Conservation (phyloP, 495 filamentous ascomycete species). For the Podospora pseudoanserina region DNA sequence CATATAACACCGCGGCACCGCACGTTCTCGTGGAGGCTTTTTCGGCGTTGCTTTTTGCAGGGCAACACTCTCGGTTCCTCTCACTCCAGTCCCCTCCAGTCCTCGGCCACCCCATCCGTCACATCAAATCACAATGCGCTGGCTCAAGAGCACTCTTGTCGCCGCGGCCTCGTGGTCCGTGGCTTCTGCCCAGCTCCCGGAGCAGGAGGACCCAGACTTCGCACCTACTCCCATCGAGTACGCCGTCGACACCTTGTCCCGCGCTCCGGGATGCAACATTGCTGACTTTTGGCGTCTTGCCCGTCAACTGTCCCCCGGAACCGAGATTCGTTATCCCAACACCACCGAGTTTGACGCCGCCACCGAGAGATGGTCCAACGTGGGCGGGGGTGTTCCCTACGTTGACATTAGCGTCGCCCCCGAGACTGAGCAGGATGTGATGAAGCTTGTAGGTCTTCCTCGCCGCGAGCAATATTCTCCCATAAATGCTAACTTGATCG, state of each 20-base stretch:
- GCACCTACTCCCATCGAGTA: not conserved
- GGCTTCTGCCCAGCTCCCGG: not conserved
- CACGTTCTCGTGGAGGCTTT: not conserved
- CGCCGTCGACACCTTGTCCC: not conserved
- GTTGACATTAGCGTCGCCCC: slow-evolving; percentile 48
- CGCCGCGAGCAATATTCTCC: no score
- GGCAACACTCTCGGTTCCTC: not conserved
- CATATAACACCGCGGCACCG: not conserved
- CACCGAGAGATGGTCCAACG: slow-evolving; percentile 18
- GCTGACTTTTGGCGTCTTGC: slow-evolving; percentile 6
- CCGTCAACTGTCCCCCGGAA: slow-evolving; percentile 35
- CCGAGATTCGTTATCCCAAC: slow-evolving; percentile 43
- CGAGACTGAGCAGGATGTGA: slow-evolving; percentile 46
- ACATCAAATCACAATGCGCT: not conserved
- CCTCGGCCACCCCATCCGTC: no score
- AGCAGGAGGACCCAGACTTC: not conserved
- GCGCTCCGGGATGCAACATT: not conserved
- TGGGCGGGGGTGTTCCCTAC: slow-evolving; percentile 31
- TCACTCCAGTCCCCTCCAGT: not conserved
- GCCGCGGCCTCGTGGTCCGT: not conserved
- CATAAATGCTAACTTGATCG: not conserved
- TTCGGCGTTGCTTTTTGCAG: not conserved
- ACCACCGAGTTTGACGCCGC: not conserved
- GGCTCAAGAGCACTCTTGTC: not conserved
- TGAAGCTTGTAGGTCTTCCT: slow-evolving; percentile 39